Evolutionary conservation across 306 rosid species (phyloP).

Genomic region (Prosopis cineraria): DNA sequence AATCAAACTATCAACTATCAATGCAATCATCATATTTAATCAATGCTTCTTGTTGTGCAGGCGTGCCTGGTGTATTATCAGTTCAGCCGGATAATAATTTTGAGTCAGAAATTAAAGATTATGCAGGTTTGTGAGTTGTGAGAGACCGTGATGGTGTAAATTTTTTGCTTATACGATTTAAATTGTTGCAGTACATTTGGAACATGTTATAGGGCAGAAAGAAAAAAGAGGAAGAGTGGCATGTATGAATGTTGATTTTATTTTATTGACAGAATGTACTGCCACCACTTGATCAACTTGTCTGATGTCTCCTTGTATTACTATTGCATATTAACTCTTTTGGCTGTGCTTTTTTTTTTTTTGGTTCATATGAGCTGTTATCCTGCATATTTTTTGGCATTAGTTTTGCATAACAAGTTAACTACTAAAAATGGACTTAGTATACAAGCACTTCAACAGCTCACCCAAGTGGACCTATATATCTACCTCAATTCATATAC

Average conservation of each 20-base stretch:
- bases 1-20: slow-evolving; percentile 13
- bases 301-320: not conserved
- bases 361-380: not conserved
- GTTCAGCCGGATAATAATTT: slow-evolving; percentile 63
- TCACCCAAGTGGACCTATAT: not conserved
- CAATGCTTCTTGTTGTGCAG: slow-evolving; percentile 46
- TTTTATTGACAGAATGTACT: not conserved
- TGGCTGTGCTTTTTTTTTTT: not conserved
- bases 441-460: not conserved
- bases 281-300: not conserved
- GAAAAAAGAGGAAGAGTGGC: not conserved
- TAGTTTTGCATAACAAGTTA: not conserved
- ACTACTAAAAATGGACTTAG: not conserved
- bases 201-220: not conserved
- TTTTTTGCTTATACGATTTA: not conserved
- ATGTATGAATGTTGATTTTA: not conserved
- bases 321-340: not conserved
- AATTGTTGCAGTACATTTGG: not conserved
- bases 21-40: not conserved
- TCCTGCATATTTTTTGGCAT: not conserved
- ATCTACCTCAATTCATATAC: not conserved
- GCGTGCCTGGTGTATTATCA: slow-evolving; percentile 77
- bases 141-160: not conserved
- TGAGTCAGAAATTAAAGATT: slow-evolving; percentile 72
- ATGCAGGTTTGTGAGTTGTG: slow-evolving; percentile 56